These are phyloP conservation scores for Xylaria sp. DNA, from an alignment of 2,329 filamentous ascomycete genomes.

Conservation along the genomic window DNA sequence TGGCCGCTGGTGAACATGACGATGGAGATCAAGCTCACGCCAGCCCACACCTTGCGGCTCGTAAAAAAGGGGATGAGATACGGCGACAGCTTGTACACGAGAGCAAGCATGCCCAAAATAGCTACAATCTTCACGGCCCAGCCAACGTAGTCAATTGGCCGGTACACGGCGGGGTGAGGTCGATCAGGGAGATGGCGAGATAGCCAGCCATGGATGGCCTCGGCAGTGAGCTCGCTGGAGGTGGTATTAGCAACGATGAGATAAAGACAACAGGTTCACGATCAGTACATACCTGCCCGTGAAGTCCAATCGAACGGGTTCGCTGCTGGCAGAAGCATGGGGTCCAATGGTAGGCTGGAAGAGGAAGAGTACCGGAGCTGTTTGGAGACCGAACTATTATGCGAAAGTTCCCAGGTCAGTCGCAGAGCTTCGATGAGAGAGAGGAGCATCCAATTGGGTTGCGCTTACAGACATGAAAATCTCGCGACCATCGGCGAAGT, in stretches of 20 bases:
- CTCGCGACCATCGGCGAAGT: conserved; percentile 78
- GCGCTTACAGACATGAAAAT: conserved; percentile 76
- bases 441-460: not conserved
- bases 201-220: conserved; percentile 75
- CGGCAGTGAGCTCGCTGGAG: conserved; percentile 64
- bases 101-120: conserved; percentile 64
- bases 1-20: conserved; percentile 92
- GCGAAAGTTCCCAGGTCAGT: conserved; percentile 8
- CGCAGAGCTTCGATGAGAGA: conserved; percentile 4
- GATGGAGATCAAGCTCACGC: conserved; percentile 79
- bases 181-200: conserved; percentile 70
- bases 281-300: conserved; percentile 58
- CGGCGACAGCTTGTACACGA: conserved; percentile 65
- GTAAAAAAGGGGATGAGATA: conserved; percentile 77
- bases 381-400: conserved; percentile 79
- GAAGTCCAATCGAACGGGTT: conserved; percentile 81
- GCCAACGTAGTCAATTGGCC: conserved; percentile 82
- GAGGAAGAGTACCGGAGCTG: conserved; percentile 81
- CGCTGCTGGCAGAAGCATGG: conserved; percentile 62
- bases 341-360: conserved; percentile 83
- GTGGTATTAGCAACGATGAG: conserved; percentile 18
- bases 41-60: conserved; percentile 92
- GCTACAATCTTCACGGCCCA: conserved; percentile 63
- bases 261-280: conserved; percentile 1
- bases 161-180: conserved; percentile 69